Base-by-base conservation (phyloP, 306 rosid species). In the Heteromeles arbutifolia region DNA sequence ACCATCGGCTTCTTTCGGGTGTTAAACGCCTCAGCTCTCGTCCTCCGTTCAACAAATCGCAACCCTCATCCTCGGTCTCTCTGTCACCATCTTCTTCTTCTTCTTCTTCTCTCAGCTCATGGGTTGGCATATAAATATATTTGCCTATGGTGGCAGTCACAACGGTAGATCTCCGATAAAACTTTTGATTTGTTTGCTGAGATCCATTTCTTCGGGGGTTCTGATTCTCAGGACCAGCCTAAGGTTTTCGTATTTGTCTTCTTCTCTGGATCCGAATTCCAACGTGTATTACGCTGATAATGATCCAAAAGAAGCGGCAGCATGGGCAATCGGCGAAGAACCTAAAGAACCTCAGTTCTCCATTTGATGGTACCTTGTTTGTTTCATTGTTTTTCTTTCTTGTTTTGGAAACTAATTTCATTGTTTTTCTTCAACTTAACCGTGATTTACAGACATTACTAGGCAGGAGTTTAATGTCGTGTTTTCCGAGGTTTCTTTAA, bases 151-250 rank as follows among this genome's bases (percentile, higher is more conserved):
- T 62, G 82, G 78, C 24, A 77, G 29, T 11, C 28, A 44, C 1
- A 58, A 70, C 11, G 29, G 70, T 29, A 44, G 75, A 43, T 54
- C 11, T 74, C 65, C 6, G 65, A 62, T 28, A 4, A 34, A 19
- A 26, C 15, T 11, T 84, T 85, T 15, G 76, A 83, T 26, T 44
- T 15, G 22, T 76, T 76, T 83, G 79, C 71, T 82, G 62, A 82
- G 79, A 65, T 75, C 89, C 32, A 28, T 82, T 61, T 72, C 84
- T 77, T 82, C 88, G 1, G 90, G 91, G 26, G 57, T 79, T 67
- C 48, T 85, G 25, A 77, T 89, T 44, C 84, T 85, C 58, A 90
- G 92, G 6, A 74, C 89, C 45, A 79, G 88, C 56, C 82, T 88
- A 26, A 87, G 90, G 52, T 68, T 66, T 43, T 79, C 84, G 79